phyloP scores from a whole-genome alignment of 2,329 filamentous ascomycete species.

The Thermoascus crustaceus region DNA sequence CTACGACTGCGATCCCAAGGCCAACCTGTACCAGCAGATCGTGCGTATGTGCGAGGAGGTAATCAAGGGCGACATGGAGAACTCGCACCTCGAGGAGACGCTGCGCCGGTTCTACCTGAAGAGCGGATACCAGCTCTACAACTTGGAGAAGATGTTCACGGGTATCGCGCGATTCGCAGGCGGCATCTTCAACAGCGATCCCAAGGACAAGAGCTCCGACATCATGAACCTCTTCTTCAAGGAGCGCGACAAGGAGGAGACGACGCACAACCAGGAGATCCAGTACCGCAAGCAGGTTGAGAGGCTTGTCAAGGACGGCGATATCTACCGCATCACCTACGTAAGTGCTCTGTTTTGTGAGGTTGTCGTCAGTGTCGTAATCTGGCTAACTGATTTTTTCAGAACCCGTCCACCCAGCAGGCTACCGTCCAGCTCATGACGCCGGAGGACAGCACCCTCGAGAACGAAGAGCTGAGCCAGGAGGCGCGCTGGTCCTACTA shows the following conservation, averaged over 20 bases:
- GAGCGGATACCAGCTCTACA: constrained; percentile 88
- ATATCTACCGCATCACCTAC: constrained; percentile 83
- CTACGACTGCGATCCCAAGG: constrained; percentile 51
- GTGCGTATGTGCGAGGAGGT: constrained; percentile 80
- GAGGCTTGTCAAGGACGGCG: constrained; percentile 84
- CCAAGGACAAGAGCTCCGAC: constrained; percentile 88
- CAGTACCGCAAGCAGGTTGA: constrained; percentile 86
- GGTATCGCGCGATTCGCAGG: constrained; percentile 73
- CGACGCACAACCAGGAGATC: constrained; percentile 82
- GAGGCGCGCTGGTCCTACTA: constrained; percentile 84
- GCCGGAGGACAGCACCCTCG: constrained; percentile 70
- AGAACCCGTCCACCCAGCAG: constrained; percentile 60
- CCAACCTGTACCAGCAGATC: constrained; percentile 78
- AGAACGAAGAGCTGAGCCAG: constrained; percentile 59
- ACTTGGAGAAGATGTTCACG: constrained; percentile 78
- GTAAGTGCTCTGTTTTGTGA: constrained; percentile 61
- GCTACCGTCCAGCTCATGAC: constrained; percentile 77
- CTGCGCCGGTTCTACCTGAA: constrained; percentile 86
- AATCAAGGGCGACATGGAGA: constrained; percentile 72
- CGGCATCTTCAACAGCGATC: constrained; percentile 74
- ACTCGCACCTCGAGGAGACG: constrained; percentile 77
- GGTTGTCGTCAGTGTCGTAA: not conserved
- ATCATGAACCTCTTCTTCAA: constrained; percentile 80
- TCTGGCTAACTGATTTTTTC: constrained; percentile 20
- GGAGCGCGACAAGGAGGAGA: constrained; percentile 73